Percentiles rank a stretch among this genome's conserved stretches.
phyloP scores from a whole-genome alignment of 2,329 filamentous ascomycete species.

The Decorospora gaudefroyi region DNA sequence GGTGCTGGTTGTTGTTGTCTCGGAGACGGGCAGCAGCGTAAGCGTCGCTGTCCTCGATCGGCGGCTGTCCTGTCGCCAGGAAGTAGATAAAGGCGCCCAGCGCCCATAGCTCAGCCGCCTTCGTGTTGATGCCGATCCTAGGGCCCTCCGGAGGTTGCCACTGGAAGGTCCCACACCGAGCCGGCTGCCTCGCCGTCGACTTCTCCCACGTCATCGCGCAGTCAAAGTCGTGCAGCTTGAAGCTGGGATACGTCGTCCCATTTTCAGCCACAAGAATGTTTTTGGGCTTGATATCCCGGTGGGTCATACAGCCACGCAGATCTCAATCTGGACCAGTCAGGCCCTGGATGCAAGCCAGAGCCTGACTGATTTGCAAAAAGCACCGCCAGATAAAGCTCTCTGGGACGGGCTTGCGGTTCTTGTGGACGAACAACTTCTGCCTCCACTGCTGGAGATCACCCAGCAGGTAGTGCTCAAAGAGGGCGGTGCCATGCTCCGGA shows the following conservation, averaged over 20 bases:
- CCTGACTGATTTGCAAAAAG: constrained; percentile 37
- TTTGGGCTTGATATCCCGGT: constrained; percentile 39
- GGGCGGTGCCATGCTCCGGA: constrained; percentile 12
- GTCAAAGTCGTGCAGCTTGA: constrained; percentile 37
- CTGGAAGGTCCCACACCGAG: constrained; percentile 25
- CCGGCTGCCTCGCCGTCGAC: not conserved
- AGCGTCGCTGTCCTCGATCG: constrained; percentile 13
- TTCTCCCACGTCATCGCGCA: constrained; percentile 11
- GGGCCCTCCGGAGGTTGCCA: constrained; percentile 43
- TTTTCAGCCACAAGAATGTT: constrained; percentile 34
- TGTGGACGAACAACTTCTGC: constrained; percentile 14
- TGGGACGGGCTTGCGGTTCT: constrained; percentile 26
- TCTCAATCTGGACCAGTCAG: constrained; percentile 11
- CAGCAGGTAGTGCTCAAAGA: constrained; percentile 29
- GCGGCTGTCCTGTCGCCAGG: constrained; percentile 28
- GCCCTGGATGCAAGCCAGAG: constrained; percentile 34
- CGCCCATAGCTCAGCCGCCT: constrained; percentile 39
- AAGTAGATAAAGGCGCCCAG: constrained; percentile 40
- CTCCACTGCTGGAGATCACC: constrained; percentile 33
- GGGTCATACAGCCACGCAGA: constrained; percentile 13
- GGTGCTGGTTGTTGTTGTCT: constrained; percentile 1
- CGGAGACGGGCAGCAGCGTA: not conserved
- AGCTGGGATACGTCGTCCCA: constrained; percentile 32
- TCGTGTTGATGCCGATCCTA: constrained; percentile 25
- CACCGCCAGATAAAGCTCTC: constrained; percentile 38